Conservation (phyloP, 1,139 yeast species). For the Pichia sp. region DNA sequence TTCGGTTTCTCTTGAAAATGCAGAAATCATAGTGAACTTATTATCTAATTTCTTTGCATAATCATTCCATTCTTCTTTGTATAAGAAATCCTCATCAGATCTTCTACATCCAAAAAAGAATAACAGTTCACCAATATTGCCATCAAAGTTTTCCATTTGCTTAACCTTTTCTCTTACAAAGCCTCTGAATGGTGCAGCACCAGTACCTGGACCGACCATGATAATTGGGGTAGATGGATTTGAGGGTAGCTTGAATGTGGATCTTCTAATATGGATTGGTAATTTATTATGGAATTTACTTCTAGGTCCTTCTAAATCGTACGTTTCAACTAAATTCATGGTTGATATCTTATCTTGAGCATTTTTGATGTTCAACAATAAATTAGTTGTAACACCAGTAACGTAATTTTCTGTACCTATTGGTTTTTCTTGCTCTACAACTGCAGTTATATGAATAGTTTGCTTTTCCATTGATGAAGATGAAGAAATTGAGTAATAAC, state of each 20-base stretch:
- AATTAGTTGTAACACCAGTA: conserved; percentile 88
- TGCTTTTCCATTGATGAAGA: conserved; percentile 75
- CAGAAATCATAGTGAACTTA: conserved; percentile 65
- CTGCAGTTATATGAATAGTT: conserved; percentile 78
- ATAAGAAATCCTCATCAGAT: conserved; percentile 67
- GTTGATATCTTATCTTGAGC: conserved; percentile 42
- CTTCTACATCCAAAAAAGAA: conserved; percentile 86
- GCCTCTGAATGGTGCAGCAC: conserved; percentile 96
- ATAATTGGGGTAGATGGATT: conserved; percentile 79
- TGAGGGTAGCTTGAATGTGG: conserved; percentile 90
- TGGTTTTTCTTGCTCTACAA: conserved; percentile 64
- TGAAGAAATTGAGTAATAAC: conserved; percentile 94
- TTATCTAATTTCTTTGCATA: conserved; percentile 60
- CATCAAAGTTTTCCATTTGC: conserved; percentile 42
- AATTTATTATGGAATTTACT: conserved; percentile 49
- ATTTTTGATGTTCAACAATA: conserved; percentile 66
- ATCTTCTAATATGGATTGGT: conserved; percentile 91
- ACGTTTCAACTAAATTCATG: conserved; percentile 47
- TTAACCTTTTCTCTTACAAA: conserved; percentile 77
- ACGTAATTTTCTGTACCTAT: conserved; percentile 40
- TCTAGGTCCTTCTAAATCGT: conserved; percentile 81
- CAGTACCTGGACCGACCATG: conserved; percentile 97
- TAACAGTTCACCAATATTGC: conserved; percentile 62
- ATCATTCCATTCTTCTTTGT: conserved; percentile 78
- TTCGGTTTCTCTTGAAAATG: conserved; percentile 75